Base-by-base conservation (phyloP, 257 asterid genomes). In the Capsicum chinense region DNA sequence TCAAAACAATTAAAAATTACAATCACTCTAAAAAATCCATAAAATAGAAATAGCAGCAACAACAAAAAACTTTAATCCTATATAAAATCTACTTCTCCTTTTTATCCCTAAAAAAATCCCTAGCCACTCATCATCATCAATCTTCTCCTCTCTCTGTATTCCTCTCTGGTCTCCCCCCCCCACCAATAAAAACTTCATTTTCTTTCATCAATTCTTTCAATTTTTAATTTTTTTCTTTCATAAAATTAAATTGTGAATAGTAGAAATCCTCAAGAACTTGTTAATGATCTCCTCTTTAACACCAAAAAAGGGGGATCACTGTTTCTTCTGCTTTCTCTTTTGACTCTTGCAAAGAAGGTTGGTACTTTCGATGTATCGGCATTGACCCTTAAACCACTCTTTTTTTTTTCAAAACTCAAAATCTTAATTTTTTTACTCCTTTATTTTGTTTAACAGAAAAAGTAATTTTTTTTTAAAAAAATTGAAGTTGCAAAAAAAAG, bases 331-430 rank as follows among this genome's bases (percentile, higher is more conserved):
- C 92, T 6, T 85, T 73, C 47, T 85, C 86, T 39, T 90, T 92
- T 92, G 97, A 94, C 9, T 95, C 93, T 82, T 95, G 97, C 92
- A 94, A 92, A 89, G 92, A 90, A 88, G 99, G 95, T 95, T 95
- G 99, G 99, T 93, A 95, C 91, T 95, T 86, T 87, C 98, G 97
- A 88, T 95, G 98, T 97, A 87, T 92, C 59, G 99, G 98, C 83
- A 83, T 92, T 82, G 98, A 95, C 89, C 99, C 98, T 7, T 94
- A 88, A 92, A 83, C 33, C 47, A 9, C n/a, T 6, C 9, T 64
- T n/a, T 33, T 33, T 0, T 33, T 33, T 0, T 64, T n/a, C 17
- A 13, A 16, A 57, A 10, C 48, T 16, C 71, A 0, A 12, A 26
- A 64, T 64, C 71, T 39, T 64, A 1, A 64, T 33, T 64, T 33